A percentile compares a stretch with the other conserved stretches of the same genome.
Conservation (phyloP, 106 monocot genomes). For the Phalaenopsis equestris region DNA sequence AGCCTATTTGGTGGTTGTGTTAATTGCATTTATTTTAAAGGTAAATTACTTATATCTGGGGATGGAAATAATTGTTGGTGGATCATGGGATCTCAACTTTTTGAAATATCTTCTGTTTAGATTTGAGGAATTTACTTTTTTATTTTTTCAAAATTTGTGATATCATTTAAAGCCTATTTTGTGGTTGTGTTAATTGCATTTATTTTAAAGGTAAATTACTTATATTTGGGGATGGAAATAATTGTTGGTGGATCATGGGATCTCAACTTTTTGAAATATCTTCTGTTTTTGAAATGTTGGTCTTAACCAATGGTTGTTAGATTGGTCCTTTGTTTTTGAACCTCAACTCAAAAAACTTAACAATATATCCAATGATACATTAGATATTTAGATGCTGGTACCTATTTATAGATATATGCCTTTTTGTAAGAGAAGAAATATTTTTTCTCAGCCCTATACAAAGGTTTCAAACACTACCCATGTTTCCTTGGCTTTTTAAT, state of each 20-base stretch:
- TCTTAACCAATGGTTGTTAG: background rate
- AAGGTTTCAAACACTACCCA: background rate
- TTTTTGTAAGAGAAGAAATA: background rate
- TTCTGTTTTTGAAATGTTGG: background rate
- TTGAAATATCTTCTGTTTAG: background rate
- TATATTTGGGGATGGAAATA: no score
- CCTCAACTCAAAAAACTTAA: background rate
- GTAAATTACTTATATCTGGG: background rate
- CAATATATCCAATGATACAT: background rate
- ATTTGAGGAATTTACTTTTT: background rate
- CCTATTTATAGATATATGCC: background rate
- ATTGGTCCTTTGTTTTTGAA: background rate
- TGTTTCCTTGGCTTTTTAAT: background rate
- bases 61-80: background rate
- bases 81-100: background rate
- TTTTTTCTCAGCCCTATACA: slow-evolving; percentile 1
- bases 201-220: background rate
- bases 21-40: background rate
- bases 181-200: background rate
- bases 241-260: background rate
- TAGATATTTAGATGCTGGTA: background rate
- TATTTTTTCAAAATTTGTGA: background rate
- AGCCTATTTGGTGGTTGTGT: background rate
- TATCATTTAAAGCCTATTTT: background rate
- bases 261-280: background rate